A percentile compares a stretch with the other conserved stretches of the same genome.
Conservation (phyloP, 169 alveolate genomes). For the Plasmodium blacklocki region DNA sequence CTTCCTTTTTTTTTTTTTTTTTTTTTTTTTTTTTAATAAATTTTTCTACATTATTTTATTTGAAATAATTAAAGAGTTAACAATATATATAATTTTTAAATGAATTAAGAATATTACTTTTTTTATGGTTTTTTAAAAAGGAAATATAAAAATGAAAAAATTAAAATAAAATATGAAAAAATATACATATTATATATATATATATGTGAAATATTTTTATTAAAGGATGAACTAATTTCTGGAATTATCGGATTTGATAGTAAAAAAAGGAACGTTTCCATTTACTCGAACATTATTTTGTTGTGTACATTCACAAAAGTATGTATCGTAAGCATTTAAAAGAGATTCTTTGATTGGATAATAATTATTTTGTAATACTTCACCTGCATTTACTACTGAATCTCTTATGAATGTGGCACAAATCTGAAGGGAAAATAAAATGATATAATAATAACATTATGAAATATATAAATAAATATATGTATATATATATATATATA, state of each 20-base stretch:
- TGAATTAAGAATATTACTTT: no score
- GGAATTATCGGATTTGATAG: slow-evolving; percentile 11
- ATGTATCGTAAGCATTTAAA: slow-evolving; percentile 35
- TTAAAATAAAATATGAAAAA: no score
- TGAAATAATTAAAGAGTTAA: no score
- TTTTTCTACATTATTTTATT: no score
- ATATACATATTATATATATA: no score
- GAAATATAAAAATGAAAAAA: no score
- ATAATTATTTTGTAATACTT: slow-evolving; percentile 47
- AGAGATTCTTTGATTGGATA: slow-evolving; percentile 65
- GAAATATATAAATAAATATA: neutral
- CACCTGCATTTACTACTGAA: slow-evolving; percentile 48
- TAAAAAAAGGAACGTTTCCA: slow-evolving; percentile 65
- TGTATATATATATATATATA: slow-evolving; percentile 1
- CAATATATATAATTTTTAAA: no score
- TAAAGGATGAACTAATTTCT: neutral
- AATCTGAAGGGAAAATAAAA: slow-evolving; percentile 8
- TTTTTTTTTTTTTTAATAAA: no score
- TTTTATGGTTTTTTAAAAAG: no score
- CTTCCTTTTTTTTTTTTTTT: no score
- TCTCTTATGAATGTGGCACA: slow-evolving; percentile 61
- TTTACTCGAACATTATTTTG: slow-evolving; percentile 34
- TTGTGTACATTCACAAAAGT: slow-evolving; percentile 43
- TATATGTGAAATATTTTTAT: neutral
- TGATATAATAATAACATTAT: slow-evolving; percentile 2